Percentiles rank a stretch among this genome's conserved stretches.
Evolutionary conservation across 305 asterid genomes (phyloP).

Genomic region (Lippia alba): DNA sequence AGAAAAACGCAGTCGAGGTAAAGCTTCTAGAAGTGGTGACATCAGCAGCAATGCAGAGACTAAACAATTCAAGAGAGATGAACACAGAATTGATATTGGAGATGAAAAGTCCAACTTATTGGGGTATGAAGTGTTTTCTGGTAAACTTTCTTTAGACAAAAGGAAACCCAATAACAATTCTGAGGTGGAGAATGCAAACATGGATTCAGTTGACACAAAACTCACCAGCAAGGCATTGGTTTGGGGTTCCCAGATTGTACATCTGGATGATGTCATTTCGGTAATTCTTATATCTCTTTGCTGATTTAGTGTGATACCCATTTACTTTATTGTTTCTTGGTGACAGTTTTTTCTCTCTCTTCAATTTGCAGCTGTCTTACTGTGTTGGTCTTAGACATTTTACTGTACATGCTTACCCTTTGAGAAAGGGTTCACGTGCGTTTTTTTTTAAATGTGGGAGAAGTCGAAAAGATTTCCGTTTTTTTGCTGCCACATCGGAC

Average conservation of each 20-base stretch:
- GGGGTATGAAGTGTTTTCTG: constrained; percentile 82
- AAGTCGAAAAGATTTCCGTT: constrained; percentile 77
- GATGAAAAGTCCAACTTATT: constrained; percentile 89
- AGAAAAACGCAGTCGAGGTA: constrained; percentile 83
- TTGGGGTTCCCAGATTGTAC: constrained; percentile 78
- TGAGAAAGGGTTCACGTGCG: constrained; percentile 47
- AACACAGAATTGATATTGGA: constrained; percentile 84
- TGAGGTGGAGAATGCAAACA: constrained; percentile 53
- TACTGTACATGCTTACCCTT: constrained; percentile 90
- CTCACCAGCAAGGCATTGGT: constrained; percentile 88
- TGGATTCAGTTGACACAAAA: constrained; percentile 76
- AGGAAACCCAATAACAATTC: constrained; percentile 51
- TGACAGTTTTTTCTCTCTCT: constrained; percentile 29
- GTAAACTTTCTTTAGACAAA: constrained; percentile 76
- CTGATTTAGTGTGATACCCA: constrained; percentile 19
- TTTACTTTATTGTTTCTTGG: constrained; percentile 30
- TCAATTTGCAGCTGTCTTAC: constrained; percentile 77
- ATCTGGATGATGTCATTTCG: constrained; percentile 82
- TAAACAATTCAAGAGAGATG: constrained; percentile 60
- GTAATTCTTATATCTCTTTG: constrained; percentile 46
- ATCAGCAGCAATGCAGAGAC: constrained; percentile 50
- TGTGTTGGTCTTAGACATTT: constrained; percentile 88
- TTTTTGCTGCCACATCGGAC: constrained; percentile 74
- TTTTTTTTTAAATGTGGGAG: constrained; percentile 67
- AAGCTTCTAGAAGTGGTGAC: constrained; percentile 51